These are phyloP conservation scores for Cucurbitaria berberidis DNA, from an alignment of 2,329 filamentous ascomycete genomes.

Conservation along the genomic window DNA sequence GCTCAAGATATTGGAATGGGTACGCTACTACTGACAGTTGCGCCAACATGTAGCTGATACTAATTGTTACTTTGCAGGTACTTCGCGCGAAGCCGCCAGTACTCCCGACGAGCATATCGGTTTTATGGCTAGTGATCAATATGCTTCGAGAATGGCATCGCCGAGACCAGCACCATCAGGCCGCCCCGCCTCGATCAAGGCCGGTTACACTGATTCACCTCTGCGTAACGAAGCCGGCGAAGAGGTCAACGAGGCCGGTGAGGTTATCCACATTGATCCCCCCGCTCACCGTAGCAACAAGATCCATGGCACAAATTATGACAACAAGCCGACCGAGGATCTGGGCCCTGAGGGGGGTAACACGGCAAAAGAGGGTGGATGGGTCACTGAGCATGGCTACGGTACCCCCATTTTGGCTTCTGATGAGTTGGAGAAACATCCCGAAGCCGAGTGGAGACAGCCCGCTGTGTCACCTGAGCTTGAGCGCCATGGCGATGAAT, in stretches of 20 bases:
- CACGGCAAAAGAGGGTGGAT: conserved; percentile 55
- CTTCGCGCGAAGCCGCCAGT: conserved; percentile 66
- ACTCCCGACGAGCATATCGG: conserved; percentile 92
- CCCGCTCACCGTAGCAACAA: conserved; percentile 57
- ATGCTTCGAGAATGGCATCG: conserved; percentile 76
- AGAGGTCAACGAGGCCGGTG: conserved; percentile 59
- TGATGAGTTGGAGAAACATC: conserved; percentile 82
- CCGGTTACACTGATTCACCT: conserved; percentile 57
- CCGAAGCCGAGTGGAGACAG: conserved; percentile 70
- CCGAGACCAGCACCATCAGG: conserved; percentile 62
- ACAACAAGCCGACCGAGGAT: conserved; percentile 60
- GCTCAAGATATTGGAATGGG: conserved; percentile 59
- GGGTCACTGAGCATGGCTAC: conserved; percentile 66
- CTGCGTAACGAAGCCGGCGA: conserved; percentile 56
- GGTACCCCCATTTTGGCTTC: conserved; percentile 83
- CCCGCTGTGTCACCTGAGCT: conserved; percentile 80
- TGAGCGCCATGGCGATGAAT: conserved; percentile 62
- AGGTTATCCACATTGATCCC: conserved; percentile 80
- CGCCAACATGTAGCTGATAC: conserved; percentile 49
- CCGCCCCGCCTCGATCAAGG: conserved; percentile 54
- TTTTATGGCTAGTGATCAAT: conserved; percentile 86
- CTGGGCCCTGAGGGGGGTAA: conserved; percentile 55
- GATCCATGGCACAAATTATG: conserved; percentile 57
- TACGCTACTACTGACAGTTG: conserved; percentile 45
- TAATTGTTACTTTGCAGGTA: conserved; percentile 64